Evolutionary conservation across 108 stramenopile genomes (phyloP).

Genomic region (Cyclotella baltica): DNA sequence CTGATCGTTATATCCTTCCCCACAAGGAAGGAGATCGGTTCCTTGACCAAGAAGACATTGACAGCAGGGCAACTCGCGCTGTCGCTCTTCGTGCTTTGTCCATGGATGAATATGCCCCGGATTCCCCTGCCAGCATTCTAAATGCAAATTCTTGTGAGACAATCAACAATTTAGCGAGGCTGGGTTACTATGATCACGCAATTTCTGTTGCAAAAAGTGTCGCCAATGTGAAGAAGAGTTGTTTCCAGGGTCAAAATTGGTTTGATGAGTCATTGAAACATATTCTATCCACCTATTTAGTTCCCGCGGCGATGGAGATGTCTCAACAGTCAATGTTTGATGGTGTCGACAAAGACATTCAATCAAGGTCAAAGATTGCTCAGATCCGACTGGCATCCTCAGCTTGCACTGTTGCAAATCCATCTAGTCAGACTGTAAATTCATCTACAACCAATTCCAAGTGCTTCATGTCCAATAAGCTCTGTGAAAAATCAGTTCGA

Average conservation of each 20-base stretch:
- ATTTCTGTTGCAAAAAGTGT: conserved; percentile 57
- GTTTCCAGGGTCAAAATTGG: conserved; percentile 62
- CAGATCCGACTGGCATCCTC: conserved; percentile 50
- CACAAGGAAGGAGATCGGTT: conserved; percentile 46
- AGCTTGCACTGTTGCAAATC: conserved; percentile 25
- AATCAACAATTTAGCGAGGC: conserved; percentile 65
- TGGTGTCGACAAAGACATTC: conserved; percentile 20
- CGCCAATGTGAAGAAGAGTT: conserved; percentile 43
- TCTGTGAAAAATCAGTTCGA: conserved; percentile 23
- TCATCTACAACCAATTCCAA: conserved; percentile 23
- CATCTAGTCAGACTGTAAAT: conserved; percentile 1
- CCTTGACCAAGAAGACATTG: conserved; percentile 58
- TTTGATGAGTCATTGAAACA: conserved; percentile 67
- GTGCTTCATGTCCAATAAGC: conserved; percentile 24
- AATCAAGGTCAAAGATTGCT: conserved; percentile 44
- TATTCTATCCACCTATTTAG: conserved; percentile 63
- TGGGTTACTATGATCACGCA: conserved; percentile 75
- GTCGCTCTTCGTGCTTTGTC: conserved; percentile 62
- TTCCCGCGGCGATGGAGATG: conserved; percentile 54
- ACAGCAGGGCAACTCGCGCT: conserved; percentile 58
- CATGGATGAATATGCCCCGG: conserved; percentile 61
- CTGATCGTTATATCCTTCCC: conserved; percentile 29
- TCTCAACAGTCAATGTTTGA: background rate
- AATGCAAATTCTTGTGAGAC: conserved; percentile 33
- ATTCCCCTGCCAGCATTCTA: conserved; percentile 44